phyloP scores from a whole-genome alignment of 768 basidiomycete genomes.

The Erythrobasidium yunnanense region DNA sequence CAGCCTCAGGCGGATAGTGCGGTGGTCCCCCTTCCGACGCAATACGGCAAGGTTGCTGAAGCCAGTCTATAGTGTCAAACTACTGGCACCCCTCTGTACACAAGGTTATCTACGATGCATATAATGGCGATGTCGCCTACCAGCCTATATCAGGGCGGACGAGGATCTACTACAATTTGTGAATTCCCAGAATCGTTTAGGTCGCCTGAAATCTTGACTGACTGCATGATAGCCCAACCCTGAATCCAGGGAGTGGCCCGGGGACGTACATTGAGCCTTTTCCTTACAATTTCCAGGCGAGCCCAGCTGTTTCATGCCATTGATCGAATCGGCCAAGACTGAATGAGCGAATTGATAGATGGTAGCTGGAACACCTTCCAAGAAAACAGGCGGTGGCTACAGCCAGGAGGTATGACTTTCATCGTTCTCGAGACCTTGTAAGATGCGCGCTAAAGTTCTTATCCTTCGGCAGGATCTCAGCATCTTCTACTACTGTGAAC shows the following conservation, averaged over 20 bases:
- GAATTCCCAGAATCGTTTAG: neutral
- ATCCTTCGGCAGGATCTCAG: neutral
- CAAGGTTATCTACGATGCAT: slow-evolving; percentile 1
- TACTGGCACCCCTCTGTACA: slow-evolving; percentile 18
- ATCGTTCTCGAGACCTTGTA: neutral
- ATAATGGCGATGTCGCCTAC: neutral
- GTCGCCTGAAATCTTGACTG: neutral
- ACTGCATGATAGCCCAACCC: neutral
- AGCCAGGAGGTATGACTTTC: neutral
- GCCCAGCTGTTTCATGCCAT: neutral
- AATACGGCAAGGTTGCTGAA: neutral
- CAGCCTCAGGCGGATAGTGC: slow-evolving; percentile 16
- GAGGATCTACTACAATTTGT: slow-evolving; percentile 24
- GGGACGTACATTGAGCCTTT: slow-evolving; percentile 23
- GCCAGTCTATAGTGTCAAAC: neutral
- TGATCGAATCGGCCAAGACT: neutral
- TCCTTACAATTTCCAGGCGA: slow-evolving; percentile 15
- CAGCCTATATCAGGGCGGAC: slow-evolving; percentile 21
- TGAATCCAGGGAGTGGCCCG: slow-evolving; percentile 5
- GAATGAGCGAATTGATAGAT: neutral
- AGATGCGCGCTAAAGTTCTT: too few relatives aligned
- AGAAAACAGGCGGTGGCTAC: slow-evolving; percentile 15
- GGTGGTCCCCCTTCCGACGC: neutral
- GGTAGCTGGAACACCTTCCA: slow-evolving; percentile 20
- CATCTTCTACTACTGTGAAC: slow-evolving; percentile 26